A percentile compares a stretch with the other conserved stretches of the same genome.
Conservation (phyloP, 164 flowering plant species). For the Magnolia sinica region DNA sequence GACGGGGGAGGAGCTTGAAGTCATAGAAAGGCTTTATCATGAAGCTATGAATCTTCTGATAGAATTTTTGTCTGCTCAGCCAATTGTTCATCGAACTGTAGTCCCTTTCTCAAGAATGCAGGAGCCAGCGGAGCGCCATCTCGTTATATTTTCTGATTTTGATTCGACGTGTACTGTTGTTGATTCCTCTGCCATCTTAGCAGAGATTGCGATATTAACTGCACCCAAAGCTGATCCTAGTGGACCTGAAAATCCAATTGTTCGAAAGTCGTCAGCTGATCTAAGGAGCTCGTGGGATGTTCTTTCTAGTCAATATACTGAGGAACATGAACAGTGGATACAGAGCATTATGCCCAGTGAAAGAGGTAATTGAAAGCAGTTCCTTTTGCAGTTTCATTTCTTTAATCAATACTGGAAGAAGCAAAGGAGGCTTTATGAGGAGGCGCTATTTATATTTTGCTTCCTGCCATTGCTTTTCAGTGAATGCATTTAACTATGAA, state of each 20-base stretch:
- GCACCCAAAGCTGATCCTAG: constrained; percentile 67
- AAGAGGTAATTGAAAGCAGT: constrained; percentile 38
- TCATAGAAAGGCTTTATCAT: constrained; percentile 86
- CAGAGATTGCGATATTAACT: constrained; percentile 85
- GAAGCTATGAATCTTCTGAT: constrained; percentile 90
- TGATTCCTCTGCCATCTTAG: constrained; percentile 96
- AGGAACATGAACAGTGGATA: constrained; percentile 88
- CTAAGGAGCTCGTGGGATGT: constrained; percentile 73
- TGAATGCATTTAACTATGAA: constrained; percentile 46
- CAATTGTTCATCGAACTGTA: constrained; percentile 55
- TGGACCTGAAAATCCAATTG: constrained; percentile 38
- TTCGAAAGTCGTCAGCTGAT: constrained; percentile 68
- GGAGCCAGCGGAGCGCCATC: constrained; percentile 42
- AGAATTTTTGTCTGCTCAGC: constrained; percentile 79
- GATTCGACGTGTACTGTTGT: constrained; percentile 91
- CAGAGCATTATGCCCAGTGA: constrained; percentile 54
- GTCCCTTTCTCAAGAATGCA: constrained; percentile 64
- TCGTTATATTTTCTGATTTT: constrained; percentile 84
- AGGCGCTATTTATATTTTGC: not conserved
- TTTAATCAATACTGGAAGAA: not conserved
- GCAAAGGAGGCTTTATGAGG: not conserved
- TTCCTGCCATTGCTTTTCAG: constrained; percentile 39
- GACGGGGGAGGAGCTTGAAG: constrained; percentile 78
- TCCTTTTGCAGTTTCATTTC: constrained; percentile 1
- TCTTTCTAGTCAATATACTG: constrained; percentile 76